Base-by-base conservation (phyloP, 2,329 filamentous ascomycete species). In the Drechslera avenae region DNA sequence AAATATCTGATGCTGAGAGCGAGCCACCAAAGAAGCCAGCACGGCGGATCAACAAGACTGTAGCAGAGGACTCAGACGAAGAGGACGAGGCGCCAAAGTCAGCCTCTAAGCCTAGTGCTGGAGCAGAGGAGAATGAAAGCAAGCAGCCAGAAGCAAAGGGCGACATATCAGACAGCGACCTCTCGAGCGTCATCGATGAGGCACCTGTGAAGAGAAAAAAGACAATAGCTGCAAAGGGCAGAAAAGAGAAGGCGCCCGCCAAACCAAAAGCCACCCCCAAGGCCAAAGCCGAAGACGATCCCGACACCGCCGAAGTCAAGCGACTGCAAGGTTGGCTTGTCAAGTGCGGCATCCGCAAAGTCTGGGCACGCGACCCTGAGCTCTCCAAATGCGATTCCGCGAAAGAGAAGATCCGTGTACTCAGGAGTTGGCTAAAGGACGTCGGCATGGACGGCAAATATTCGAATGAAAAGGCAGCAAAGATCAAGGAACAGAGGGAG, bases 311-410 rank as follows among this genome's bases (percentile, higher is more conserved):
- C 3, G 89, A 96, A 71, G 88, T 97, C 69, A 97, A 96, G 73
- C 88, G 86, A 40, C 79, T 97, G 3, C 93, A 97, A 75, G 84
- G 86, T 7, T 91, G 93, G 73, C 82, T 99, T 5, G 76, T 87
- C 37, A 96, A 97, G 74, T 99, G 93, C 66, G 93, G 93, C 23
- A 85, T 97, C 47, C 88, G 91, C 45, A 97, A 97, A 71, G 83
- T 97, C 54, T 99, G 94, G 93, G 84, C 83, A 41, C 86, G 88
- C 57, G 63, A 61, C 30, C 53, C 58, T 10, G 91, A 97, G 73
- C 81, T 99, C 21, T 90, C 90, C 71, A 79, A 85, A 46, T 91
- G 84, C 64, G 83, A 86, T 47, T 89, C 92, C 18, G 70, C 82
- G 3, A 88, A 86, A 54, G 90, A 85, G 41, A 97, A 96, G 78